These are phyloP conservation scores for Alternaria panax DNA, from an alignment of 2,329 filamentous ascomycete species.

Conservation along the genomic window DNA sequence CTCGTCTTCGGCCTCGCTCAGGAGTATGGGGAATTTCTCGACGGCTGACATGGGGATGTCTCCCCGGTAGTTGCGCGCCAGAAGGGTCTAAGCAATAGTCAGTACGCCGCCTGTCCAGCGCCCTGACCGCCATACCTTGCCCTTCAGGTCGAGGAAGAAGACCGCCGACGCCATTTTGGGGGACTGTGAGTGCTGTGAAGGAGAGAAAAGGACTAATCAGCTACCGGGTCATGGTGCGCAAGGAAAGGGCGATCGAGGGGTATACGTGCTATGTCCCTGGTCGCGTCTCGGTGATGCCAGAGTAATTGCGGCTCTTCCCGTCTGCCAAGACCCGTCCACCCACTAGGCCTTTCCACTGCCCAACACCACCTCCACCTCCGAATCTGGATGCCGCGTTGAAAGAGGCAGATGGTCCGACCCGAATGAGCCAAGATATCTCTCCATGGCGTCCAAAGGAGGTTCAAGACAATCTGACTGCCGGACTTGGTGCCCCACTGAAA, in stretches of 20 bases:
- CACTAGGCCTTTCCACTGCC: neutral
- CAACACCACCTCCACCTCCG: neutral
- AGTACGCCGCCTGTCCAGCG: conserved; percentile 36
- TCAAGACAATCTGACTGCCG: neutral
- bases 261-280: conserved; percentile 10
- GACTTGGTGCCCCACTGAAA: neutral
- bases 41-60: conserved; percentile 99
- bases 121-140: conserved; percentile 74
- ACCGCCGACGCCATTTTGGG: conserved; percentile 88
- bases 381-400: no score
- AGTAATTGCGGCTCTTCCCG: conserved; percentile 18
- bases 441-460: neutral
- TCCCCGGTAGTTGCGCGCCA: conserved; percentile 97
- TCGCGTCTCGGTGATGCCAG: conserved; percentile 20
- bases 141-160: conserved; percentile 99
- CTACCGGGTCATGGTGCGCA: conserved; percentile 21
- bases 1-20: conserved; percentile 99
- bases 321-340: conserved; percentile 6
- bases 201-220: neutral
- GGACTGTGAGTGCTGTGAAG: neutral
- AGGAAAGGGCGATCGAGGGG: conserved; percentile 11
- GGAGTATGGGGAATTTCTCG: conserved; percentile 94
- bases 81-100: conserved; percentile 74
- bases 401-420: no score
- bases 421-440: no score